Conservation (phyloP, 805 yeast genomes). For the Blastobotrys mokoenaii region DNA sequence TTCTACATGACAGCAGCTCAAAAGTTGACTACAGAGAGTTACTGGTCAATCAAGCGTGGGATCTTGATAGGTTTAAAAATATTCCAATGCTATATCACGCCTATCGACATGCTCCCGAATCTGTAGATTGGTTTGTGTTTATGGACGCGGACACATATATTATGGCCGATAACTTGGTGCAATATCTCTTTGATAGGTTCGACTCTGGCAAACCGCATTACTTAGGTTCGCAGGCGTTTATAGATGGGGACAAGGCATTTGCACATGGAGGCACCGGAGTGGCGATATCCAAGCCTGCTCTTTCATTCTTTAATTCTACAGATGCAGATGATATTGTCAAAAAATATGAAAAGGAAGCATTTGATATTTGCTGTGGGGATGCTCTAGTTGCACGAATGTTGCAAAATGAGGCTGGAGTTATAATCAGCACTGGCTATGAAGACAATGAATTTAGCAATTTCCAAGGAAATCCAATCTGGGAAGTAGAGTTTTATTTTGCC, state of each 20-base stretch:
- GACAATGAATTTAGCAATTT: conserved; percentile 11
- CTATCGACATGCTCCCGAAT: conserved; percentile 19
- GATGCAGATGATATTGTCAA: conserved; percentile 9
- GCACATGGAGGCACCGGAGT: conserved; percentile 35
- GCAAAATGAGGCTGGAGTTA: conserved; percentile 9
- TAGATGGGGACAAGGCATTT: conserved; percentile 18
- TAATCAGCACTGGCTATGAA: conserved; percentile 1
- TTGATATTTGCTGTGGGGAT: conserved; percentile 30
- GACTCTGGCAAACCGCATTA: conserved; percentile 25
- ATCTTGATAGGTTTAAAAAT: conserved; percentile 30
- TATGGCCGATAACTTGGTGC: conserved; percentile 23
- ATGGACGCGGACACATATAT: conserved; percentile 31
- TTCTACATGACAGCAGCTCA: conserved; percentile 17
- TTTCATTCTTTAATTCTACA: conserved; percentile 16
- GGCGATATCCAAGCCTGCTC: conserved; percentile 25
- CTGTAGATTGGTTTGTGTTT: conserved; percentile 29
- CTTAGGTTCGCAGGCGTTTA: conserved; percentile 25
- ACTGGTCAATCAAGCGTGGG: conserved; percentile 26
- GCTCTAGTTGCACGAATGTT: conserved; percentile 24
- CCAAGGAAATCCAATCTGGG: conserved; percentile 27
- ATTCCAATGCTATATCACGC: conserved; percentile 31
- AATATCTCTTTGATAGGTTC: conserved; percentile 15
- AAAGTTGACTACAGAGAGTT: conserved; percentile 10
- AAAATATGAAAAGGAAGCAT: conserved; percentile 18
- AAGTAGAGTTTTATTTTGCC: conserved; percentile 9